Evolutionary conservation across 257 asterid species (phyloP), one percentile per base, ranked within the genome.

Genomic region (Forsythia viridissima): DNA sequence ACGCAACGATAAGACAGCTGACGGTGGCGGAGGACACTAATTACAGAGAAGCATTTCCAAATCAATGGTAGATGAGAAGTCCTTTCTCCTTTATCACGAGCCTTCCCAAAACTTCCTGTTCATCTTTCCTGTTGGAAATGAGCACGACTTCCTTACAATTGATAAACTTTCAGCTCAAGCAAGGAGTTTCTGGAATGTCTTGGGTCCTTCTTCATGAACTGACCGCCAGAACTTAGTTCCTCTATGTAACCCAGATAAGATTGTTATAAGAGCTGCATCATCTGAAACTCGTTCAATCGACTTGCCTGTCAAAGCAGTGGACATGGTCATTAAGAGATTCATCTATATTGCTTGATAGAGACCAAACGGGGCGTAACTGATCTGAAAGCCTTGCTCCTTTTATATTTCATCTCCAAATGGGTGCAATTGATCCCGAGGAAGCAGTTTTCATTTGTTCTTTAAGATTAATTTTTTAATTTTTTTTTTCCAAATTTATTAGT

Each of bases 31-130:
- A 90, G 85, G 92, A 90, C 36, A 84, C 91, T 7, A 91, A 72
- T 68, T 91, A 91, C 82, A 84, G 91, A 72, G 97, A 91, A 84
- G 94, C 97, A 61, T 92, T 90, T 87, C 97, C 97, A 6, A 92
- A 91, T 81, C 98, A 91, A 10, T 91, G 97, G 97, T 94, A 91
- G 86, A 79, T 70, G 77, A 72, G 69, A 79, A 74, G 73, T 76
- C 71, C 52, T 55, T 55, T 55, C 73, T 76, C 71, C 52, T 55
- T 55, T 20, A 7, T 55, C 30, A 7, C 3, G 24, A 55, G 63
- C 21, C 18, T 52, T 18, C 21, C 18, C 63, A 52, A 8, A 52
- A 52, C n/a, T 13, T 4, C 21, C 15, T 3, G n/a, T 48, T 48
- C 57, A 48, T 13, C n/a, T 48, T 48, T 48, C 57, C 57, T 48